Evolutionary conservation across 345 rosid genomes (phyloP).

Genomic region (Salix exigua): DNA sequence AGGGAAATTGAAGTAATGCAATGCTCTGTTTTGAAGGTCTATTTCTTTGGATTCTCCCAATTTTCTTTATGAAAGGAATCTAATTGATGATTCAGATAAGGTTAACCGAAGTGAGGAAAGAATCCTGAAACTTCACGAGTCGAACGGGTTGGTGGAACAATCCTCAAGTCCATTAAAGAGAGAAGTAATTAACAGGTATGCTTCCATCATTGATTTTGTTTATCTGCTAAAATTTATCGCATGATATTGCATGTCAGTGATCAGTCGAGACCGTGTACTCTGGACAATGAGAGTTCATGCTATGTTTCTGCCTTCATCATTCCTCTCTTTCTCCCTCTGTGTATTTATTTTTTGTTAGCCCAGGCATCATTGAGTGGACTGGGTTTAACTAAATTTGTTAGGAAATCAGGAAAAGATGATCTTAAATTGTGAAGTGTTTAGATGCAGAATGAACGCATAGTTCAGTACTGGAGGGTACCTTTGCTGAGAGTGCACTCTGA

Average conservation of each 20-base stretch:
- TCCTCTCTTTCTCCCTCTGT: neutral
- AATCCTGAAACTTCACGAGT: slow-evolving; percentile 32
- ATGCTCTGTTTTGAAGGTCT: slow-evolving; percentile 23
- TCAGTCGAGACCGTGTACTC: neutral
- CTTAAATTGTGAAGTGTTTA: neutral
- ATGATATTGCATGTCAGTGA: neutral
- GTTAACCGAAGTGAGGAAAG: slow-evolving; percentile 28
- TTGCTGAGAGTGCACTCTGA: neutral
- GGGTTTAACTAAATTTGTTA: neutral
- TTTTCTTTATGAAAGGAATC: slow-evolving; percentile 19
- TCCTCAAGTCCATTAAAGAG: slow-evolving; percentile 41
- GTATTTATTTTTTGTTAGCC: neutral
- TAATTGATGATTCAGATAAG: slow-evolving; percentile 23
- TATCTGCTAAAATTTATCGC: neutral
- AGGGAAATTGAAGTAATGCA: slow-evolving; percentile 8
- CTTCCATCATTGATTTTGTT: neutral
- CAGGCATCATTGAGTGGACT: neutral
- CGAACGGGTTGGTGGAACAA: slow-evolving; percentile 32
- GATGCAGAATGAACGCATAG: neutral
- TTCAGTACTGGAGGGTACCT: neutral
- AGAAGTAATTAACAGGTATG: slow-evolving; percentile 43
- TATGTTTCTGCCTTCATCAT: neutral
- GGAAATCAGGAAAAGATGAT: neutral
- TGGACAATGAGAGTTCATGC: neutral
- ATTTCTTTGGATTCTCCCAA: slow-evolving; percentile 25